Evolutionary conservation across 208 protist genomes (phyloP).

Genomic region (Leishmania tarentolae): DNA sequence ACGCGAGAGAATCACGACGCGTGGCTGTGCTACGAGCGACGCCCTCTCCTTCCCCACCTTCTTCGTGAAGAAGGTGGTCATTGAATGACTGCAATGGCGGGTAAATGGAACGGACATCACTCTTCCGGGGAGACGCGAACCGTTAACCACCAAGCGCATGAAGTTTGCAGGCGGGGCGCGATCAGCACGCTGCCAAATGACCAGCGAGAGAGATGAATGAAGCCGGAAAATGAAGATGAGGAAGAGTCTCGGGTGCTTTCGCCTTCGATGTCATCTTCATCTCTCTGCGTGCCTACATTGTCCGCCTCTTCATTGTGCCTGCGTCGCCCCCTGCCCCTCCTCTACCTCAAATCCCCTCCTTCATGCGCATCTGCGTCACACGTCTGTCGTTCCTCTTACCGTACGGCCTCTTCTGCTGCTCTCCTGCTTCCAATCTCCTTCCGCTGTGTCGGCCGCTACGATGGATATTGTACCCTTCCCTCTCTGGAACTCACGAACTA

Average conservation of each 20-base stretch:
- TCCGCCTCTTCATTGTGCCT: background rate
- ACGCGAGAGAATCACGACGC: background rate
- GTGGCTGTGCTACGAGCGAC: background rate
- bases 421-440: background rate
- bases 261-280: background rate
- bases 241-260: background rate
- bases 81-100: background rate
- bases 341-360: background rate
- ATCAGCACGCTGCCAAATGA: background rate
- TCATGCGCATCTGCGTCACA: background rate
- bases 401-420: background rate
- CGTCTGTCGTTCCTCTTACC: background rate
- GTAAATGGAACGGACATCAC: background rate
- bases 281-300: background rate
- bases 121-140: background rate
- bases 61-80: no score
- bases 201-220: background rate
- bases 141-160: background rate
- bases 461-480: background rate
- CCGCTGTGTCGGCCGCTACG: background rate
- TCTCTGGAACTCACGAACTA: background rate
- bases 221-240: background rate
- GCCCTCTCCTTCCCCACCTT: background rate
- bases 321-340: no score
- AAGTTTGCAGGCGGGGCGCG: background rate